These are phyloP conservation scores for Yamadazyma conglobata DNA, from an alignment of 1,139 yeast species.

Conservation along the genomic window DNA sequence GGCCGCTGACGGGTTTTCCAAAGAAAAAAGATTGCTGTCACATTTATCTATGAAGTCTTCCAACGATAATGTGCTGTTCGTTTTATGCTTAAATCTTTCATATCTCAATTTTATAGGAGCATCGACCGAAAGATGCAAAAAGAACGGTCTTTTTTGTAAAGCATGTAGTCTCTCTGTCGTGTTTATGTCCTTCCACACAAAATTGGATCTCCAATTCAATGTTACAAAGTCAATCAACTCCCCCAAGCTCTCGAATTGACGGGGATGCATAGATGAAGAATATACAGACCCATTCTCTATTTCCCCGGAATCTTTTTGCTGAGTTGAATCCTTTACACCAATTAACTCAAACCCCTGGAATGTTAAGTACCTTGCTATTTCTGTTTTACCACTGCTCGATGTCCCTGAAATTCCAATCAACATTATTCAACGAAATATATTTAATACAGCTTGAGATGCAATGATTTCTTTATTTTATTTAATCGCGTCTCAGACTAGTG, in stretches of 20 bases:
- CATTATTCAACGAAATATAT: too few species aligned
- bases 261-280: conserved; percentile 12
- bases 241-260: conserved; percentile 31
- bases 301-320: conserved; percentile 8
- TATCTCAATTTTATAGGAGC: conserved; percentile 63
- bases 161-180: conserved; percentile 42
- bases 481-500: too few species aligned
- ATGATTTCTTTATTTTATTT: too few species aligned
- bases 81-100: conserved; percentile 36
- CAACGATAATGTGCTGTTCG: conserved; percentile 19
- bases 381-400: conserved; percentile 64
- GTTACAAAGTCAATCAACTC: conserved; percentile 65
- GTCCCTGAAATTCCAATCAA: conserved; percentile 77
- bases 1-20: conserved; percentile 39
- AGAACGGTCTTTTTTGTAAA: conserved; percentile 76
- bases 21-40: conserved; percentile 42
- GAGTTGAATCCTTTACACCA: conserved; percentile 10
- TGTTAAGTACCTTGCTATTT: conserved; percentile 56
- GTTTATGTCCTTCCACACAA: conserved; percentile 55
- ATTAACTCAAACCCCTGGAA: conserved; percentile 53
- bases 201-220: conserved; percentile 60
- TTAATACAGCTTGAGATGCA: too few species aligned
- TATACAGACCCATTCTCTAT: conserved; percentile 6
- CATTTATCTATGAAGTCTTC: conserved; percentile 45
- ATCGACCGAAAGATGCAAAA: conserved; percentile 75